Evolutionary conservation across 495 filamentous ascomycete species (phyloP), one percentile per base, ranked within the genome.

Genomic region (Daldinia caldariorum): DNA sequence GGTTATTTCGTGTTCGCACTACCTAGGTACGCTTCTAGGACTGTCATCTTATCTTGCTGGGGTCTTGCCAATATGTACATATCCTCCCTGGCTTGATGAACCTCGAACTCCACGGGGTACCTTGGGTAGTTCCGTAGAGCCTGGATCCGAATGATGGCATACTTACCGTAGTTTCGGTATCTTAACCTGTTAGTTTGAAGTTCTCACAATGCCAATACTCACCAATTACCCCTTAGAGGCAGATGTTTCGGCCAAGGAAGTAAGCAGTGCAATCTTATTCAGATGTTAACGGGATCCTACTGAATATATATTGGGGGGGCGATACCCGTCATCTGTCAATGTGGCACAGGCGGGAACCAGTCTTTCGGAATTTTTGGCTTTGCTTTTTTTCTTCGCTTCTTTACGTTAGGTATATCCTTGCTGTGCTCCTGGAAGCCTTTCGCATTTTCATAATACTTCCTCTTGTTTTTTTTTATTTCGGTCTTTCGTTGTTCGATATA

Each of bases 171-270:
- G 60, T 31, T 35, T 61, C 43, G 43, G 45, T 43, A 49, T 38
- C 49, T 20, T 60, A 29, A 4, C 20, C 26, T 38, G 32, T 32
- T 64, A 53, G 53, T 38, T 63, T 49, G 29, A 57, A 45, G 41
- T 58, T 39, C 59, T 72, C 39, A 57, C 64, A 72, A 65, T 61
- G 61, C 64, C 37, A 68, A 72, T 61, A 54, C 26, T 26, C 3
- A 26, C 49, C 50, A 39, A 41, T 16, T 61, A 64, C 51, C 53
- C 56, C 60, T 68, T 68, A 14, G 51, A 68, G 61, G 70, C 57
- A 54, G 18, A 58, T 62, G 65, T 72, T 68, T 68, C 57, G 70
- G 70, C 65, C 57, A 67, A 72, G 61, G 34, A 32, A 55, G 62
- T 37, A 34, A 29, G 56, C 63, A 32, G 43, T 14, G 56, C 34